Conservation (phyloP, 2,329 filamentous ascomycete genomes). For the Remersonia thermophila region DNA sequence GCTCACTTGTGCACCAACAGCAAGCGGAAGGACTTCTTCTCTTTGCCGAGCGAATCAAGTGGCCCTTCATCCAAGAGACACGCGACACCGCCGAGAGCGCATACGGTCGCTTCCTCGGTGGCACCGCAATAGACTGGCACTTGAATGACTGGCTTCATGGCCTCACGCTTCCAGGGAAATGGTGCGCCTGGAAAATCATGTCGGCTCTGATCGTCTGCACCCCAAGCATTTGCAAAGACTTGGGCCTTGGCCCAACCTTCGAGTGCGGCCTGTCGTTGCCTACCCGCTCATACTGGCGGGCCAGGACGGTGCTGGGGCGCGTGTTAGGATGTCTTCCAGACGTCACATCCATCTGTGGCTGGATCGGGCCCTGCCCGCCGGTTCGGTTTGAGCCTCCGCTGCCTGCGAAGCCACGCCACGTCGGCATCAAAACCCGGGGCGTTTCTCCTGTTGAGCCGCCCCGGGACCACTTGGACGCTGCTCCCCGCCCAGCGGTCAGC, state of each 20-base stretch:
- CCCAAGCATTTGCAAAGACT: conserved; percentile 1
- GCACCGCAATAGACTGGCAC: conserved; percentile 1
- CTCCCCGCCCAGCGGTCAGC: too few relatives aligned
- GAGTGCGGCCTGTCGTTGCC: conserved; percentile 4
- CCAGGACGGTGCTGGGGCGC: conserved; percentile 4
- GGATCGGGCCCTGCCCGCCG: conserved; percentile 7
- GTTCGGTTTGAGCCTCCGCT: too few relatives aligned
- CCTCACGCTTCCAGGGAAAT: conserved; percentile 3
- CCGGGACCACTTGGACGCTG: too few relatives aligned
- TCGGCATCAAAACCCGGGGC: too few relatives aligned
- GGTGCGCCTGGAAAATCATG: conserved; percentile 8
- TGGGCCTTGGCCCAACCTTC: conserved; percentile 2
- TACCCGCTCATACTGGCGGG: conserved; percentile 5
- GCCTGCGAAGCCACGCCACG: too few relatives aligned
- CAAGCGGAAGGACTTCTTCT: conserved; percentile 7
- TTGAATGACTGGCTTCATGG: conserved; percentile 7
- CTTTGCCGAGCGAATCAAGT: conserved; percentile 7
- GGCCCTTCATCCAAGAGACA: conserved; percentile 5
- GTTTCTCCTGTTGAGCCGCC: too few relatives aligned
- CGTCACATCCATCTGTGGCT: conserved; percentile 4
- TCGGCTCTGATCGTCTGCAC: conserved; percentile 4
- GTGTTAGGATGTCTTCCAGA: conserved; percentile 4
- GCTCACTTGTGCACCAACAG: conserved; percentile 2
- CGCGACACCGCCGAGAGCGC: conserved; percentile 6
- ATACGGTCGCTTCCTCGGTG: conserved; percentile 3